Percentiles rank a stretch among this genome's conserved stretches.
phyloP scores from a whole-genome alignment of 2,329 filamentous ascomycete species.

The Mycosphaerelloides madeirae region DNA sequence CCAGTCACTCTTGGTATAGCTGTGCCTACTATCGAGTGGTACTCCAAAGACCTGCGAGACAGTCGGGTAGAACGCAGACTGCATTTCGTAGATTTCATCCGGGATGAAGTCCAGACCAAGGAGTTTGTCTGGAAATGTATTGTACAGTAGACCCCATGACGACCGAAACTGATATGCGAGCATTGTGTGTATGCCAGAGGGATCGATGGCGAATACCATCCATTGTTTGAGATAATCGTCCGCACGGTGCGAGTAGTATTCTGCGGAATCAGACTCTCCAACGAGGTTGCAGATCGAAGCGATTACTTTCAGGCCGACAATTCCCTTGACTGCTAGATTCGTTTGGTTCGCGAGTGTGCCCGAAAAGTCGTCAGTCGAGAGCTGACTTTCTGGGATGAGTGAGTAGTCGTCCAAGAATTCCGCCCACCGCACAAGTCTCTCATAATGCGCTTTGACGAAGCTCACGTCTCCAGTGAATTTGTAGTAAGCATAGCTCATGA shows the following conservation, averaged over 20 bases:
- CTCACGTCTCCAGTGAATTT: conserved; percentile 49
- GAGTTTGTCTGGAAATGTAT: conserved; percentile 28
- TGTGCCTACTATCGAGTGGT: conserved; percentile 29
- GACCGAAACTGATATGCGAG: conserved; percentile 9
- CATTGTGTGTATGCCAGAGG: conserved; percentile 4
- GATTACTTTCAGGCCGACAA: conserved; percentile 33
- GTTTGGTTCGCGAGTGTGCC: conserved; percentile 45
- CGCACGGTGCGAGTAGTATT: background rate
- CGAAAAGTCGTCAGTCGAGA: conserved; percentile 55
- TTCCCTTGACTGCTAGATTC: conserved; percentile 26
- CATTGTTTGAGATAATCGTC: conserved; percentile 4
- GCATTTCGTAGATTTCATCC: conserved; percentile 26
- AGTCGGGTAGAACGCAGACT: conserved; percentile 26
- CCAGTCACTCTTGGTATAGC: conserved; percentile 39
- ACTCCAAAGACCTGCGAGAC: conserved; percentile 26
- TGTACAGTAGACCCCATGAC: conserved; percentile 26
- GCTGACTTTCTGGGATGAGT: conserved; percentile 50
- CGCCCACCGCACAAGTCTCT: conserved; percentile 50
- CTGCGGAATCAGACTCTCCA: background rate
- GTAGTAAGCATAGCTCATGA: conserved; percentile 53
- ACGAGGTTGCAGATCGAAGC: conserved; percentile 8
- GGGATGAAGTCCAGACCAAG: conserved; percentile 22
- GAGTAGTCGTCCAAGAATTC: conserved; percentile 49
- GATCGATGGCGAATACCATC: conserved; percentile 7
- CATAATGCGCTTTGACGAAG: conserved; percentile 45